A percentile compares a stretch with the other conserved stretches of the same genome.
These are phyloP conservation scores for Thermochaetoides thermophila DNA, from an alignment of 495 filamentous ascomycete species.

Conservation along the genomic window DNA sequence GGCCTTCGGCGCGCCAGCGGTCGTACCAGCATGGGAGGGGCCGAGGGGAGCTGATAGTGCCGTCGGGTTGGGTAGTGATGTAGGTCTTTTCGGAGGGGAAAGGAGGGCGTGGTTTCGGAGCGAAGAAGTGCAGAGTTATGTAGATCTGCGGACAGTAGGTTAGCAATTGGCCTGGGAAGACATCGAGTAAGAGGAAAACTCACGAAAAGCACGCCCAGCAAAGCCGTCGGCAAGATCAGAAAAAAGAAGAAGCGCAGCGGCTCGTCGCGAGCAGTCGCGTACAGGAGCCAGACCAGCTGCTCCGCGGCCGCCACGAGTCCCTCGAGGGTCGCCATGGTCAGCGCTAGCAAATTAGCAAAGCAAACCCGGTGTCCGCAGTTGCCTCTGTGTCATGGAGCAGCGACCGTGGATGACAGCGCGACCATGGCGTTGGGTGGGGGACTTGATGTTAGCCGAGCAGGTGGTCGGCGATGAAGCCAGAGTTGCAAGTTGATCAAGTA, in stretches of 20 bases:
- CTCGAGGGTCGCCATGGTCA: slow-evolving; percentile 4
- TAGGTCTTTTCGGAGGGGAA: slow-evolving; percentile 76
- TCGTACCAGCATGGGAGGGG: slow-evolving; percentile 77
- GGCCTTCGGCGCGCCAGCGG: slow-evolving; percentile 41
- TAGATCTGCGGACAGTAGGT: slow-evolving; percentile 34
- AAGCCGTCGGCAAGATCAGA: slow-evolving; percentile 11
- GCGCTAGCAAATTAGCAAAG: background rate
- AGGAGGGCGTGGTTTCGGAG: slow-evolving; percentile 63
- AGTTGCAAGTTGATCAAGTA: background rate
- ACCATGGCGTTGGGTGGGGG: background rate
- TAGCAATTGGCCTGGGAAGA: background rate
- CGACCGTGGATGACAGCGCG: background rate
- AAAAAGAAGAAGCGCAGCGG: slow-evolving; percentile 19
- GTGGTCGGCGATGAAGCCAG: background rate
- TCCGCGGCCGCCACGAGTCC: slow-evolving; percentile 6
- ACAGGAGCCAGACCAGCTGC: slow-evolving; percentile 17
- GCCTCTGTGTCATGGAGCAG: background rate
- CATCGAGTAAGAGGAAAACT: background rate
- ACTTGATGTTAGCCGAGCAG: no score
- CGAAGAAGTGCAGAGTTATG: slow-evolving; percentile 52
- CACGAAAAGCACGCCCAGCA: slow-evolving; percentile 19
- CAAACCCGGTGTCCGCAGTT: no score
- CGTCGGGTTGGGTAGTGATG: slow-evolving; percentile 53
- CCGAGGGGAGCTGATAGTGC: slow-evolving; percentile 41
- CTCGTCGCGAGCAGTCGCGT: slow-evolving; percentile 12